Conservation (phyloP, 768 basidiomycete species). For the Naganishia randhawae region DNA sequence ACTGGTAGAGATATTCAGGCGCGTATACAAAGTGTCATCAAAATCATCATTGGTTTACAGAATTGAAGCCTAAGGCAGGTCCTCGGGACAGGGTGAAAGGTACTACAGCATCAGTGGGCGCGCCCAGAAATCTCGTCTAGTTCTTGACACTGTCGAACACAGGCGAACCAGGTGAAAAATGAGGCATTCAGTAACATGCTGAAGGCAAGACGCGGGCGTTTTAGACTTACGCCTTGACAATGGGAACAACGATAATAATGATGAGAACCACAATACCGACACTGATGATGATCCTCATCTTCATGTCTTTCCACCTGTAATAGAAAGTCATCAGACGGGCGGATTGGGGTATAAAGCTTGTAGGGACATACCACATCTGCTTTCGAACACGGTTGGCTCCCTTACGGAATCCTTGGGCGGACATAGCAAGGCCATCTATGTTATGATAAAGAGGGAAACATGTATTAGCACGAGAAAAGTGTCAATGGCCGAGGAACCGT, state of each 20-base stretch:
- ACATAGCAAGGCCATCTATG: conserved; percentile 89
- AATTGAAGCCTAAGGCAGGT: not conserved
- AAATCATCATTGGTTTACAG: conserved; percentile 12
- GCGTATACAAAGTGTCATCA: not conserved
- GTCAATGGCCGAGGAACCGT: not conserved
- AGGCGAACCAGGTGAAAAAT: too few relatives aligned
- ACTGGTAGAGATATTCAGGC: not conserved
- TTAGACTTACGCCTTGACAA: conserved; percentile 69
- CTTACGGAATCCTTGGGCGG: conserved; percentile 96
- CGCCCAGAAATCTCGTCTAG: not conserved
- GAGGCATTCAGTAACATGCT: too few relatives aligned
- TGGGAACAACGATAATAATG: conserved; percentile 90
- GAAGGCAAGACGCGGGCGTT: not conserved
- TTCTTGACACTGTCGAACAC: conserved; percentile 1
- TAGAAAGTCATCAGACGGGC: not conserved
- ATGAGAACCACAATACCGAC: conserved; percentile 83
- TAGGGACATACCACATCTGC: conserved; percentile 57
- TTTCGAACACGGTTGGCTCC: conserved; percentile 97
- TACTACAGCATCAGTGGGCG: not conserved
- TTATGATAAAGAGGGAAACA: not conserved
- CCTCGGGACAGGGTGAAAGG: not conserved
- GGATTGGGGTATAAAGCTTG: too few relatives aligned
- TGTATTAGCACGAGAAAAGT: not conserved
- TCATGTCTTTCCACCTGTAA: conserved; percentile 80
- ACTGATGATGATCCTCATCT: conserved; percentile 98